Evolutionary conservation across 140 eudicot species (phyloP), one percentile per base, ranked within the genome.

Genomic region (Cichorium intybus): DNA sequence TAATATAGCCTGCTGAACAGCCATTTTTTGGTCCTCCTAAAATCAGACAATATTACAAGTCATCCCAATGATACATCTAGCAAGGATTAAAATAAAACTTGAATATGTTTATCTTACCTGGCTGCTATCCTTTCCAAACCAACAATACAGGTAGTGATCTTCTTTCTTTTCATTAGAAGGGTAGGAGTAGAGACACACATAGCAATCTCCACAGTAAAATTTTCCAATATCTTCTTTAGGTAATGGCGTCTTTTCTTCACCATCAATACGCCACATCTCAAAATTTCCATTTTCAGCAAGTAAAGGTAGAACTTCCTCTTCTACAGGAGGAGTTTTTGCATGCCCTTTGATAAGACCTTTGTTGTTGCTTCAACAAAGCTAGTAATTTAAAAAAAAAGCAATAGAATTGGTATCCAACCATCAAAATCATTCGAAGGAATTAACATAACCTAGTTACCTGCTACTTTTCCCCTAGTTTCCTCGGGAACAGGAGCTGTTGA

Each of bases 331-430:
- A 70, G 78, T 64, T 73, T 93, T 93, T 28, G 74, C 62, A 34
- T 73, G 79, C 53, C 84, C 97, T 74, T 93, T 93, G 55, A 81
- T 37, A 37, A 78, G 82, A 71, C 70, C 85, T 66, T 95, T 97
- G n/a, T 83, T 93, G 96, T 88, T 93, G 99, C 92, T 93, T 93
- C 72, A 93, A 76, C 75, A 93, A 73, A 71, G 99, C 99, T 93
- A 61, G 58, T 48, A 70, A 53, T 66, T 62, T 8, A 1, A 43
- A 43, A 34, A 69, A 60, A 68, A 10, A 81, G 62, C 50, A 37
- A 66, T 45, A 57, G 12, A 51, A 17, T n/a, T n/a, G n/a, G n/a
- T n/a, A n/a, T n/a, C n/a, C n/a, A n/a, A n/a, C n/a, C n/a, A n/a
- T n/a, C n/a, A n/a, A n/a, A n/a, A n/a, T n/a, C n/a, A n/a, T n/a